Conservation (phyloP, 2,329 filamentous ascomycete species). For the Coniella lustricola region DNA sequence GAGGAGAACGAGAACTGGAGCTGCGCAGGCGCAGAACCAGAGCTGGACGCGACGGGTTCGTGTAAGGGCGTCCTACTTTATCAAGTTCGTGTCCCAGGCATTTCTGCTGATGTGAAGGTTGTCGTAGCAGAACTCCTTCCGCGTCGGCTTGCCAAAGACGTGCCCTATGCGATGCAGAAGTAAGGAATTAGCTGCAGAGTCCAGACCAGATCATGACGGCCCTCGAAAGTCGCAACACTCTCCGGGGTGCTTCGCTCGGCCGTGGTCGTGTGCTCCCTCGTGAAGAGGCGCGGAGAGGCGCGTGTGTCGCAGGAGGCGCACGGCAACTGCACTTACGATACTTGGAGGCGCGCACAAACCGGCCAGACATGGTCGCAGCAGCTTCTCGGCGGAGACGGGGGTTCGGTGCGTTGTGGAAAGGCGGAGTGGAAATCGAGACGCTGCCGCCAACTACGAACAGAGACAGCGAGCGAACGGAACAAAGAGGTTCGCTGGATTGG, state of each 20-base stretch:
- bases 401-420: not conserved
- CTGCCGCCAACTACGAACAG: constrained; percentile 1
- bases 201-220: not conserved
- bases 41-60: too few relatives aligned
- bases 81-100: constrained; percentile 94
- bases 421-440: not conserved
- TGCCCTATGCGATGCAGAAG: constrained; percentile 60
- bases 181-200: constrained; percentile 19
- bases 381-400: not conserved
- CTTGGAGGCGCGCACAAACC: constrained; percentile 62
- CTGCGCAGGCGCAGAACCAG: too few relatives aligned
- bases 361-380: constrained; percentile 45
- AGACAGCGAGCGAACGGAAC: not conserved
- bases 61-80: not conserved
- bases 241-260: too few relatives aligned
- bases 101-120: constrained; percentile 96
- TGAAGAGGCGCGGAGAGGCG: constrained; percentile 18
- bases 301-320: constrained; percentile 7
- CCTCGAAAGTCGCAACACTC: too few relatives aligned
- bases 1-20: not conserved
- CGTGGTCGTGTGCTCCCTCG: constrained; percentile 15
- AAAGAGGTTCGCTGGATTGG: too few relatives aligned
- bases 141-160: constrained; percentile 91
- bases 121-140: constrained; percentile 98
- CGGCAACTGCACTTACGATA: constrained; percentile 56